phyloP scores from a whole-genome alignment of 2,329 filamentous ascomycete species.

The Scedosporium apiospermum region DNA sequence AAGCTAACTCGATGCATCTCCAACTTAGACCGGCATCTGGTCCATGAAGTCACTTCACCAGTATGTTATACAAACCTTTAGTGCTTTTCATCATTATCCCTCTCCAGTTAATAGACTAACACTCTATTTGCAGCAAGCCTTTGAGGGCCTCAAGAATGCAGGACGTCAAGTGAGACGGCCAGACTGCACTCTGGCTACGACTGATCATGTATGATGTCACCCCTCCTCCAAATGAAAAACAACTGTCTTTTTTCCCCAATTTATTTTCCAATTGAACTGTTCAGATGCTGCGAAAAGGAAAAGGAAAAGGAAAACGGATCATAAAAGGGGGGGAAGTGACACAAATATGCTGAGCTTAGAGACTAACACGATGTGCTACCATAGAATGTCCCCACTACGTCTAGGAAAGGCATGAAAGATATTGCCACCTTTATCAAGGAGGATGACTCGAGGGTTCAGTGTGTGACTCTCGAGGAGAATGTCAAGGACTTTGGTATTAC shows the following conservation, averaged over 20 bases:
- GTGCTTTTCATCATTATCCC: no score
- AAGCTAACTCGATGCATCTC: background rate
- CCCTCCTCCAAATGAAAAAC: background rate
- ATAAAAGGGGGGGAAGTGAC: no score
- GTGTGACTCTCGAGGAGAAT: slow-evolving; percentile 92
- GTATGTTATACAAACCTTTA: slow-evolving; percentile 35
- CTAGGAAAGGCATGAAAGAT: slow-evolving; percentile 87
- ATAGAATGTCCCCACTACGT: slow-evolving; percentile 87
- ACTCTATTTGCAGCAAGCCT: slow-evolving; percentile 67
- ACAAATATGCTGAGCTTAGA: background rate
- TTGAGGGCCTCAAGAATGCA: slow-evolving; percentile 88
- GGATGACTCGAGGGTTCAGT: slow-evolving; percentile 87
- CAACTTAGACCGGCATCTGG: slow-evolving; percentile 72
- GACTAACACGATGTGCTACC: slow-evolving; percentile 2
- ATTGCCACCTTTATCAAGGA: slow-evolving; percentile 91
- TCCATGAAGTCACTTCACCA: slow-evolving; percentile 97
- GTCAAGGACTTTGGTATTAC: slow-evolving; percentile 94
- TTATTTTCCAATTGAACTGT: background rate
- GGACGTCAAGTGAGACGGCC: slow-evolving; percentile 80
- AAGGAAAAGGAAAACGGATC: no score
- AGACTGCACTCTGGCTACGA: slow-evolving; percentile 93
- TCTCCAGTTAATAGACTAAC: slow-evolving; percentile 10
- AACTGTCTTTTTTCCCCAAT: slow-evolving; percentile 5
- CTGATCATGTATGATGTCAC: slow-evolving; percentile 69
- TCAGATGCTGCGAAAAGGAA: background rate